These are phyloP conservation scores for Botrytis cinerea DNA, from an alignment of 2,329 filamentous ascomycete species.

Conservation along the genomic window DNA sequence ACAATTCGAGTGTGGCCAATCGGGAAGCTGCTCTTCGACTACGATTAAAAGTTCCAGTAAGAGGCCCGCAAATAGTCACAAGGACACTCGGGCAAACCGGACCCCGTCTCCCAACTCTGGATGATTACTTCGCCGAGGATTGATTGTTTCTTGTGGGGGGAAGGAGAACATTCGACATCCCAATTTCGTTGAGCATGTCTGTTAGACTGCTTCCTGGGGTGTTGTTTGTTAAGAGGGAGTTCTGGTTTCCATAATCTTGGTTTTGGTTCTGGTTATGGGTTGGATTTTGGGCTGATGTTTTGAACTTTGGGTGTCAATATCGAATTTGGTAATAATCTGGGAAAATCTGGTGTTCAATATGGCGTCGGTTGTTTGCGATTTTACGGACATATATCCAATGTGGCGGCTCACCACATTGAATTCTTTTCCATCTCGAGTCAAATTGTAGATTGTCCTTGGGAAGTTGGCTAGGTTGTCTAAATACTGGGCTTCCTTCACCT, in stretches of 20 bases:
- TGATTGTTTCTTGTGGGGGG: background rate
- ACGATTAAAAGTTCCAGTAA: background rate
- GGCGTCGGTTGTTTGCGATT: background rate
- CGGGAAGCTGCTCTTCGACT: background rate
- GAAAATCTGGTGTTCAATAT: background rate
- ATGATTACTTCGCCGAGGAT: background rate
- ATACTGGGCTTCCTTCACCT: background rate
- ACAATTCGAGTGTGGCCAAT: background rate
- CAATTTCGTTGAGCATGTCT: background rate
- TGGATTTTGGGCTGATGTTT: background rate
- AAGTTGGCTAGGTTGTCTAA: background rate
- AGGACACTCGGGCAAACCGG: background rate
- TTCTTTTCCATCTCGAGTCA: background rate
- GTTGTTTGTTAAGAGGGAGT: background rate
- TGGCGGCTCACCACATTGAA: background rate
- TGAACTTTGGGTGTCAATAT: background rate
- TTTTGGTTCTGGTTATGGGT: background rate
- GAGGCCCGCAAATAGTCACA: background rate
- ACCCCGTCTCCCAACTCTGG: background rate
- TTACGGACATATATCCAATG: background rate
- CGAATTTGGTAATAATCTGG: background rate
- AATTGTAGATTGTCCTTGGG: background rate
- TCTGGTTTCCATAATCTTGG: background rate
- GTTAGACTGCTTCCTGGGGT: background rate
- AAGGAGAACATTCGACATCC: background rate